Evolutionary conservation across 2,329 filamentous ascomycete genomes (phyloP).

Genomic region (Colletotrichum horii): DNA sequence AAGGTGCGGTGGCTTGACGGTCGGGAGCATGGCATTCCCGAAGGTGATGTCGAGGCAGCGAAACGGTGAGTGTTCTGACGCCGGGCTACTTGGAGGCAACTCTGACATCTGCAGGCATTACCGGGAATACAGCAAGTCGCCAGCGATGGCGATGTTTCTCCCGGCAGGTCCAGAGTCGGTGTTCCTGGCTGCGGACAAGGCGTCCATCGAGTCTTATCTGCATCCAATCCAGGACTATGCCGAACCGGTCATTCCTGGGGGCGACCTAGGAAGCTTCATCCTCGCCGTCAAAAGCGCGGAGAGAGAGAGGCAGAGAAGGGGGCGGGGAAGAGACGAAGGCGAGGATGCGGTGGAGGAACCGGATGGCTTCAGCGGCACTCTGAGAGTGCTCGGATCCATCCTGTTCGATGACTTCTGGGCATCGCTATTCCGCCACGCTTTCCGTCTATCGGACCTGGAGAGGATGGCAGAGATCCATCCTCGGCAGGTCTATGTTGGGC

Average conservation of each 20-base stretch:
- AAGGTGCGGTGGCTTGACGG: conserved; percentile 29
- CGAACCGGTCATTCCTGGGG: conserved; percentile 7
- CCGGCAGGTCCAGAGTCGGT: background rate
- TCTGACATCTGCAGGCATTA: background rate
- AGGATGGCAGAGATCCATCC: background rate
- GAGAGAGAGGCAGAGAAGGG: background rate
- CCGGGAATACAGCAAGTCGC: background rate
- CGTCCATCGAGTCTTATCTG: conserved; percentile 29
- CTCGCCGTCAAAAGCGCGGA: conserved; percentile 11
- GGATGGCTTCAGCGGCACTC: background rate
- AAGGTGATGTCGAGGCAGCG: conserved; percentile 25
- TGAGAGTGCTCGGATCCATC: background rate
- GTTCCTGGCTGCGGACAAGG: conserved; percentile 28
- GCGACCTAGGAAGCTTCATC: conserved; percentile 22
- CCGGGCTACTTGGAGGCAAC: background rate
- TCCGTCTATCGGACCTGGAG: background rate
- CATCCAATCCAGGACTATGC: background rate
- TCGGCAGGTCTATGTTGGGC: background rate
- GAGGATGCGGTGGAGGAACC: background rate
- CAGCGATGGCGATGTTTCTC: background rate
- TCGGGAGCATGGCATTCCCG: conserved; percentile 9
- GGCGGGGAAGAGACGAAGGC: background rate
- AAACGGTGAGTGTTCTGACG: conserved; percentile 22
- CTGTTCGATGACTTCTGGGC: conserved; percentile 10
- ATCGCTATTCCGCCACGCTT: background rate